Evolutionary conservation across 2,329 filamentous ascomycete species (phyloP), one percentile per base, ranked within the genome.

Genomic region (Cercospora sesami): DNA sequence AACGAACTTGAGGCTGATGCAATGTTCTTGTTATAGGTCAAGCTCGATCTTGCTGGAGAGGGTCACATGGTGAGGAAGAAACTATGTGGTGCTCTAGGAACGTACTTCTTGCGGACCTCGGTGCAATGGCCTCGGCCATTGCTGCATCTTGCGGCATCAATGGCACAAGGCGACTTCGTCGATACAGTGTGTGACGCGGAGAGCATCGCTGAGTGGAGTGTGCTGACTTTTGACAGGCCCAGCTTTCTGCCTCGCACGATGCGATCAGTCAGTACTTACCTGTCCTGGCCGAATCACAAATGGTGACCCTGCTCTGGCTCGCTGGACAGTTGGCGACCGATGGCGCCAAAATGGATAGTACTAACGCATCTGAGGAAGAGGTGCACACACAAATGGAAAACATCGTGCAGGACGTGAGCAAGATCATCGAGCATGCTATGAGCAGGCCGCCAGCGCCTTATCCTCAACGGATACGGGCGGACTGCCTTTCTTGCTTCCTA

Each of bases 31-130:
- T 10, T 64, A 4, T 48, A 74, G 73, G 72, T 70, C 9, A 68
- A 68, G 53, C 85, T 86, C 9, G 77, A 89, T 10, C 77, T 79
- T 10, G 82, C 84, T 60, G 83, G 82, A 1, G 84, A 84, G 5
- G 85, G 86, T 2, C 81, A 84, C 3, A 83, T 93, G 63, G 90
- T 93, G 6, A 83, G 87, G 21, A 87, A 88, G 72, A 95, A 95
- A 79, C 83, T 94, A 26, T 91, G 90, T 71, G 90, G 90, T n/a
- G 90, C 91, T 6, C 80, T 94, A 6, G 89, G 90, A 16, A 90
- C 90, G 21, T 93, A 90, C 75, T 93, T 91, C 75, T 83, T 92
- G 33, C 90, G 90, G 67, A 91, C 91, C 69, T 87, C 90, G 10
- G 80, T 84, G 10, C 81, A 86, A 5, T 94, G 91, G 90, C 81